Evolutionary conservation across 306 rosid species (phyloP), one percentile per base, ranked within the genome.

Genomic region (Oemleria cerasiformis): DNA sequence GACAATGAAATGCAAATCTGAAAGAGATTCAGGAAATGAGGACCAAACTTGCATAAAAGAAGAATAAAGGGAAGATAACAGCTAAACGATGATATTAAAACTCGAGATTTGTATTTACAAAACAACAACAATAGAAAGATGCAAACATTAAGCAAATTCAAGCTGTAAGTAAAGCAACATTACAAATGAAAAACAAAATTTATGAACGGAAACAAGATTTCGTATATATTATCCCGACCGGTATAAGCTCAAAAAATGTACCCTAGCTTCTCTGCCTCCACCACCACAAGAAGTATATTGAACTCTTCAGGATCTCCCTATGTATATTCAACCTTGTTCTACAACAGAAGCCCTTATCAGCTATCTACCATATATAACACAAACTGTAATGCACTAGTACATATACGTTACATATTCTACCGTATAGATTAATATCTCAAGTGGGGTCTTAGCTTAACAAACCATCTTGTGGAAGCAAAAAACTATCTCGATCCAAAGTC

Each of bases 401-500:
- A 80, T 65, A 65, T 61, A 59, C 55, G 73, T 38, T 67, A 66
- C 70, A 34, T 67, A 76, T 69, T 40, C 56, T 47, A 62, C 56
- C 41, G 84, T 78, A 84, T 77, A 64, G 55, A 85, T 70, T 53
- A 38, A 73, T 76, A 82, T 73, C 75, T 73, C 39, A 67, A 65
- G 78, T 74, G 66, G 55, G 47, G 72, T 70, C 38, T 62, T 49
- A 65, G 73, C 86, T 88, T 66, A 82, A 85, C 77, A 92, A 80
- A 74, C 92, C 88, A 71, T 90, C 91, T 77, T 85, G 92, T 60
- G 82, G 80, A 71, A 90, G 78, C 76, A 83, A 84, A 78, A 65
- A 51, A 23, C 77, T 73, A 78, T 90, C 89, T 77, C 72, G 79
- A 76, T 85, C 77, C 81, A 93, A 73, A 15, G 90, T 88, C 40